Evolutionary conservation across 192 early-diverging fungal species (phyloP), one percentile per base, ranked within the genome.

Genomic region (Phlyctochytrium arcticum): DNA sequence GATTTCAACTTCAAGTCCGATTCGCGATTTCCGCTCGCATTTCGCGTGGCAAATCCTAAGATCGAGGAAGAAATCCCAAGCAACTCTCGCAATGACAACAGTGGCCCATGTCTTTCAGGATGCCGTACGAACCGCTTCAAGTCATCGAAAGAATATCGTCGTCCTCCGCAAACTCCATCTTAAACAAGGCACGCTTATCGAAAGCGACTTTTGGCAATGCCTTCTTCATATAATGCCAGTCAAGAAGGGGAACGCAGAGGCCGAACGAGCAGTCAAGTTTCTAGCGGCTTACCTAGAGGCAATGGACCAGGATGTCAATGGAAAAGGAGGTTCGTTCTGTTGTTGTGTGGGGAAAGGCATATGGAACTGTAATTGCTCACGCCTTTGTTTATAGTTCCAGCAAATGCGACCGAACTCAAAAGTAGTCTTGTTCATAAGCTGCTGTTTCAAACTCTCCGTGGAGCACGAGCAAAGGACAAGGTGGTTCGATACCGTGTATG

Each of bases 401-500:
- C 10, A 12, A n/a, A 51, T 10, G 26, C 19, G 24, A 27, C 17
- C 17, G 19, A 23, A 12, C 26, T 51, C 10, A 26, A 10, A 10
- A 48, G 50, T 23, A 31, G 32, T 6, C 46, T 95, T 69, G 82
- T 86, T n/a, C 81, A 82, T 68, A 75, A 75, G 31, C 67, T 95
- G 26, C 79, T 93, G 67, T 71, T 66, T 55, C 82, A 91, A 61
- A 50, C 91, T 30, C 65, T 90, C 49, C 85, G 80, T 60, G 92
- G 92, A 5, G 83, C 90, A 62, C 80, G 77, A n/a, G 88, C 90
- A 21, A 91, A 88, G 59, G 89, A 92, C 59, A 89, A 89, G 67
- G 75, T 74, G 8, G 86, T 92, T 4, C 85, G 92, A 9, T 65
- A 83, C 56, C 83, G 92, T 5, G 84, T 84, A 57, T 91, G 88